These are phyloP conservation scores for Candida chilensis DNA, from an alignment of 805 yeast species.

Conservation along the genomic window DNA sequence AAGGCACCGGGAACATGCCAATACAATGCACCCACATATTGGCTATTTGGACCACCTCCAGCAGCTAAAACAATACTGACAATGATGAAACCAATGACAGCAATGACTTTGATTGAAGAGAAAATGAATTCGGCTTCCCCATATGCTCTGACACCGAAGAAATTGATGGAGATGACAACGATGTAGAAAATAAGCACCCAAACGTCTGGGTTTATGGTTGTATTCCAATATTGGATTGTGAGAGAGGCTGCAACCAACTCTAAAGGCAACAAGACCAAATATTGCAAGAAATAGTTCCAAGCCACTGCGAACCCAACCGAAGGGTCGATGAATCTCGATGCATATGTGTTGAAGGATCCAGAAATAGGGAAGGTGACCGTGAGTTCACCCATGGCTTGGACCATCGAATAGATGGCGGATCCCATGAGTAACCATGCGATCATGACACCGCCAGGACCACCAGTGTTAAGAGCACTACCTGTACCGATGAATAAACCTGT, in stretches of 20 bases:
- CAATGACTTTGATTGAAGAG: slow-evolving; percentile 46
- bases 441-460: slow-evolving; percentile 29
- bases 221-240: slow-evolving; percentile 45
- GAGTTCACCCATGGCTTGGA: slow-evolving; percentile 36
- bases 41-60: slow-evolving; percentile 49
- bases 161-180: slow-evolving; percentile 36
- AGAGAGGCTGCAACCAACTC: slow-evolving; percentile 59
- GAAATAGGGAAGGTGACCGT: slow-evolving; percentile 54
- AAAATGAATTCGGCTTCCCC: slow-evolving; percentile 65
- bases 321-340: slow-evolving; percentile 55
- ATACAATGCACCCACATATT: slow-evolving; percentile 46
- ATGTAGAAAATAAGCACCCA: slow-evolving; percentile 51
- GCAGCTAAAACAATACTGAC: slow-evolving; percentile 45
- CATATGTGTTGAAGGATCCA: slow-evolving; percentile 55
- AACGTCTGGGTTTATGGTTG: slow-evolving; percentile 40
- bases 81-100: slow-evolving; percentile 52
- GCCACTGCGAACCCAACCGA: slow-evolving; percentile 67
- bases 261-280: slow-evolving; percentile 56
- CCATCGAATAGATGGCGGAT: slow-evolving; percentile 22
- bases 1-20: slow-evolving; percentile 68
- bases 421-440: slow-evolving; percentile 29
- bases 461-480: slow-evolving; percentile 23
- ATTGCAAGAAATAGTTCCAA: slow-evolving; percentile 61
- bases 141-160: slow-evolving; percentile 48
- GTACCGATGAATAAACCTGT: slow-evolving; percentile 31